These are phyloP conservation scores for Dissophora globulifera DNA, from an alignment of 192 early-diverging fungal species.

Conservation along the genomic window DNA sequence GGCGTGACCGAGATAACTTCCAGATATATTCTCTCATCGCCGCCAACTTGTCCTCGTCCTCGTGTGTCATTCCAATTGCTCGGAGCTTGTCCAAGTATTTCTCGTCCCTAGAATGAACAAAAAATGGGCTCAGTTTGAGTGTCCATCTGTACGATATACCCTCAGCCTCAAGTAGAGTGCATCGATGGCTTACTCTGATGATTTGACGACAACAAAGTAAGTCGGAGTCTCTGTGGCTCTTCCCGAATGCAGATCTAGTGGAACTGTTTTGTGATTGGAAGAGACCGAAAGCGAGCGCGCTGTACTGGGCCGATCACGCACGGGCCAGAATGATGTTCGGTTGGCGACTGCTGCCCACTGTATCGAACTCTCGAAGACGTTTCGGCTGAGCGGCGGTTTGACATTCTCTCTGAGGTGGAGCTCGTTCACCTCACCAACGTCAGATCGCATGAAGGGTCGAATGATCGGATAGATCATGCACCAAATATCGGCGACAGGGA, in stretches of 20 bases:
- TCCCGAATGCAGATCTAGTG: conserved; percentile 34
- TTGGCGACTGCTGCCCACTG: conserved; percentile 65
- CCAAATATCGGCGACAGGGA: conserved; percentile 78
- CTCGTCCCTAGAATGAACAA: conserved; percentile 57
- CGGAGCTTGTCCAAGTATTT: conserved; percentile 63
- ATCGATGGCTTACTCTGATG: conserved; percentile 58
- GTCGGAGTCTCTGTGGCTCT: conserved; percentile 14
- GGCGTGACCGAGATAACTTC: conserved; percentile 70
- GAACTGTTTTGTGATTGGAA: conserved; percentile 17
- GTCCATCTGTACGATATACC: too few species aligned
- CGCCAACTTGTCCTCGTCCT: conserved; percentile 79
- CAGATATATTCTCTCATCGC: conserved; percentile 82
- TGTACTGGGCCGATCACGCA: conserved; percentile 50
- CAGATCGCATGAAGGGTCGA: conserved; percentile 71
- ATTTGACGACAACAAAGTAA: conserved; percentile 44
- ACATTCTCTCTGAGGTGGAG: conserved; percentile 70
- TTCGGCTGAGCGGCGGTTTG: conserved; percentile 69
- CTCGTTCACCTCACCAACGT: conserved; percentile 74
- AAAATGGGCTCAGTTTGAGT: too few species aligned
- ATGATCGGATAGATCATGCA: conserved; percentile 82
- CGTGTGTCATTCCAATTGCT: conserved; percentile 75
- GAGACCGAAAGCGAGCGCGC: conserved; percentile 31
- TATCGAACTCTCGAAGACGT: conserved; percentile 46
- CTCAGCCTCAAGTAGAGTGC: background rate
- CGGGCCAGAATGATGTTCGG: conserved; percentile 63